Conservation (phyloP, 208 protist species). For the Acanthamoeba healyi region DNA sequence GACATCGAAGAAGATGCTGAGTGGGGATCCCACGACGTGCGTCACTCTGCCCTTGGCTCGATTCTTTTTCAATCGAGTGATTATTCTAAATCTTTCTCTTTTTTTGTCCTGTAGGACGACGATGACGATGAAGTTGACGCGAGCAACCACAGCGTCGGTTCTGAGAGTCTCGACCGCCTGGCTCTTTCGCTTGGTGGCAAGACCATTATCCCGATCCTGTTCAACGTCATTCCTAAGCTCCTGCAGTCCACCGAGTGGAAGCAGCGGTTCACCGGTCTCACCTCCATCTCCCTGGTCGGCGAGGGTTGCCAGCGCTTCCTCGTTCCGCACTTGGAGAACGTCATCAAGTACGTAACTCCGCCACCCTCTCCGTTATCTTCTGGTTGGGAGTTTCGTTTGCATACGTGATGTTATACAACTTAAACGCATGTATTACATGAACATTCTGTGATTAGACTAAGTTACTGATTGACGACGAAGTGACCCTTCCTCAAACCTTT, state of each 20-base stretch:
- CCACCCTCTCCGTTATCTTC: neutral
- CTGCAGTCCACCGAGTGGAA: slow-evolving; percentile 86
- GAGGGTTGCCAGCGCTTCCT: slow-evolving; percentile 90
- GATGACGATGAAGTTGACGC: slow-evolving; percentile 82
- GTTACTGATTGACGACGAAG: neutral
- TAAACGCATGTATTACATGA: slow-evolving; percentile 56
- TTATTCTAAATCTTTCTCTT: neutral
- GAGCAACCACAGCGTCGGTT: slow-evolving; percentile 83
- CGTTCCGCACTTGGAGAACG: slow-evolving; percentile 79
- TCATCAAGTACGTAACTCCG: slow-evolving; percentile 83
- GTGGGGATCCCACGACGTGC: slow-evolving; percentile 65
- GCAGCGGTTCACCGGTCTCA: slow-evolving; percentile 89
- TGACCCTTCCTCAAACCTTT: neutral
- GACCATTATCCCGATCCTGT: slow-evolving; percentile 85
- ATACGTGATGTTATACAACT: neutral
- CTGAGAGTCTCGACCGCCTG: slow-evolving; percentile 89
- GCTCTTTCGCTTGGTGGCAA: slow-evolving; percentile 88
- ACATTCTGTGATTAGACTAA: neutral
- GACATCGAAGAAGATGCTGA: slow-evolving; percentile 82
- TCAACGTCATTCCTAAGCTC: slow-evolving; percentile 79
- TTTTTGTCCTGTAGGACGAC: slow-evolving; percentile 48
- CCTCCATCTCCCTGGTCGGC: slow-evolving; percentile 88
- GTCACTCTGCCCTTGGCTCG: slow-evolving; percentile 11
- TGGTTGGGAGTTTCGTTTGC: neutral
- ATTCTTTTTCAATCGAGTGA: neutral